These are phyloP conservation scores for Cyphellophora attinorum DNA, from an alignment of 2,329 filamentous ascomycete genomes.

Conservation along the genomic window DNA sequence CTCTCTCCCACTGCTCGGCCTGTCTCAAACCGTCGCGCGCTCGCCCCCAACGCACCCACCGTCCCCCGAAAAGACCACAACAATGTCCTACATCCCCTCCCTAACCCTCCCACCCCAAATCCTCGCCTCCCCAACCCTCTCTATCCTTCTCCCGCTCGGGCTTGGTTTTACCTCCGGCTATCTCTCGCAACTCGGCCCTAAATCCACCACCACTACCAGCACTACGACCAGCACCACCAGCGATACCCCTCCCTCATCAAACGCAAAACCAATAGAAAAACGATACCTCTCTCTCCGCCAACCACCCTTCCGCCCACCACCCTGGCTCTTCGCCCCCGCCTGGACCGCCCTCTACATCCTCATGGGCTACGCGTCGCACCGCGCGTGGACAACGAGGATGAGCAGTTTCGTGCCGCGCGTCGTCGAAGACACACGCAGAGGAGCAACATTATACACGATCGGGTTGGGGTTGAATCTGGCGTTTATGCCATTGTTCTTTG, in stretches of 20 bases:
- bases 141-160: constrained; percentile 65
- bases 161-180: constrained; percentile 67
- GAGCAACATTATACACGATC: constrained; percentile 72
- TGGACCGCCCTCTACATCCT: constrained; percentile 52
- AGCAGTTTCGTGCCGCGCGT: constrained; percentile 46
- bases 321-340: constrained; percentile 48
- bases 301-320: constrained; percentile 46
- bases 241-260: no score
- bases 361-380: constrained; percentile 86
- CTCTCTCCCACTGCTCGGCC: no score
- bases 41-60: no score
- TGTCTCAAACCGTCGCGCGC: no score
- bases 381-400: constrained; percentile 57
- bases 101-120: constrained; percentile 63
- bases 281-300: constrained; percentile 29
- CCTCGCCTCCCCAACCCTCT: constrained; percentile 62
- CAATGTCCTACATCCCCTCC: constrained; percentile 70
- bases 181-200: constrained; percentile 43
- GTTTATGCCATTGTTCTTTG: constrained; percentile 93
- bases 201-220: constrained; percentile 13
- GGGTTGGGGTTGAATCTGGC: constrained; percentile 77
- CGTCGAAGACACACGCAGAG: constrained; percentile 53
- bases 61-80: constrained; percentile 21
- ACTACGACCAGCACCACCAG: constrained; percentile 12
- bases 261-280: constrained; percentile 23